A percentile compares a stretch with the other conserved stretches of the same genome.
These are phyloP conservation scores for Thuidium tamariscinum DNA, from an alignment of 225 moss, liverwort and hornwort species.

Conservation along the genomic window DNA sequence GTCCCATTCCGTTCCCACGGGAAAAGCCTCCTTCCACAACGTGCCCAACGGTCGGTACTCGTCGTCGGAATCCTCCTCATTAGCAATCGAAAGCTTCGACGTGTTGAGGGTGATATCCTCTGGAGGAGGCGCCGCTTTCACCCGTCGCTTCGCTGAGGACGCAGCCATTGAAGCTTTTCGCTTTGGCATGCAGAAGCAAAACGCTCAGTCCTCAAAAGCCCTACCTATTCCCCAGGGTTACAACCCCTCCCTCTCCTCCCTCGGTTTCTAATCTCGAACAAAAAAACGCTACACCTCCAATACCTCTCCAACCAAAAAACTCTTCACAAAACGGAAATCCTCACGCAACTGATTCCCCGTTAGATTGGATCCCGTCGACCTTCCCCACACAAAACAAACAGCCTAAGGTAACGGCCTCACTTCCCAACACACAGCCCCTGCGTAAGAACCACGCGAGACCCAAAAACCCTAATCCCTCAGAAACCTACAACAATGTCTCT, in stretches of 20 bases:
- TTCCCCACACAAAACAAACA: not conserved
- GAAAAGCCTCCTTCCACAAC: constrained; percentile 95
- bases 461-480: not conserved
- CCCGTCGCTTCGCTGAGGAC: constrained; percentile 12
- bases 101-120: not conserved
- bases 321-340: not conserved
- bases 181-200: constrained; percentile 2
- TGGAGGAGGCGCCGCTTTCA: not conserved
- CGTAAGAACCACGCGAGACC: not conserved
- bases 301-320: not conserved
- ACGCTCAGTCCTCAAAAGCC: not conserved
- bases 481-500: not conserved
- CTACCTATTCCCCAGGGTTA: not conserved
- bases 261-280: not conserved
- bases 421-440: not conserved
- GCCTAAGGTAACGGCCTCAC: not conserved
- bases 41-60: constrained; percentile 41
- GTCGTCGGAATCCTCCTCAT: not conserved
- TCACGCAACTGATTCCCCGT: not conserved
- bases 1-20: constrained; percentile 98
- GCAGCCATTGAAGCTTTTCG: constrained; percentile 5
- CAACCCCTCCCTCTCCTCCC: not conserved
- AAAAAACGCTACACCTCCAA: not conserved
- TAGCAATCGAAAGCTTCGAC: not conserved
- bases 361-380: not conserved